Conservation (phyloP, 108 stramenopile species). For the Skeletonema grethae region DNA sequence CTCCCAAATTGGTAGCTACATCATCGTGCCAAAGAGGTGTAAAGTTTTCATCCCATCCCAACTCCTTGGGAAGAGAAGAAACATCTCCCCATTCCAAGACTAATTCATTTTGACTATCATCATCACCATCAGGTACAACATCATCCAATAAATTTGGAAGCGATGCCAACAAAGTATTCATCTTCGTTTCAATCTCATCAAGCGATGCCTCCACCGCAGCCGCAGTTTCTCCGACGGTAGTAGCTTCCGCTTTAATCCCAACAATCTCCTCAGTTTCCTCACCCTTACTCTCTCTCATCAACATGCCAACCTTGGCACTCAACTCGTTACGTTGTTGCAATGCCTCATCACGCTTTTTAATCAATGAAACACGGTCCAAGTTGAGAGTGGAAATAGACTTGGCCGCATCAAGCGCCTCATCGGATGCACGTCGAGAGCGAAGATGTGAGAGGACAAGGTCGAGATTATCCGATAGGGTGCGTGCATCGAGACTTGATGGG, state of each 20-base stretch:
- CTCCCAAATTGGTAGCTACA: slow-evolving; percentile 81
- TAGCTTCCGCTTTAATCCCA: slow-evolving; percentile 25
- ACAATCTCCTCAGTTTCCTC: slow-evolving; percentile 60
- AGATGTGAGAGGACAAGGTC: slow-evolving; percentile 78
- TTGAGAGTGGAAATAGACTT: slow-evolving; percentile 56
- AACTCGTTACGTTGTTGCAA: slow-evolving; percentile 77
- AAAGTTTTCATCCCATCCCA: slow-evolving; percentile 80
- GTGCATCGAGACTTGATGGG: slow-evolving; percentile 55
- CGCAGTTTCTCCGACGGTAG: slow-evolving; percentile 63
- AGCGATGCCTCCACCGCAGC: slow-evolving; percentile 55
- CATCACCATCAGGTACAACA: slow-evolving; percentile 83
- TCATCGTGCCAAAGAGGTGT: slow-evolving; percentile 96
- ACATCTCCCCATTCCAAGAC: slow-evolving; percentile 87
- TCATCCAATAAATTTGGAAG: slow-evolving; percentile 96
- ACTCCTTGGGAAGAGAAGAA: slow-evolving; percentile 56
- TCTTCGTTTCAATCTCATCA: slow-evolving; percentile 68
- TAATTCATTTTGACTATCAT: slow-evolving; percentile 81
- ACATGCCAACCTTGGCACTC: slow-evolving; percentile 67
- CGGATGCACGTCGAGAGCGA: slow-evolving; percentile 72
- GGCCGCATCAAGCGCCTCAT: slow-evolving; percentile 70
- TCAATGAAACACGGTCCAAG: slow-evolving; percentile 60
- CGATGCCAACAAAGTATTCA: slow-evolving; percentile 72
- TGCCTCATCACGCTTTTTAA: slow-evolving; percentile 73
- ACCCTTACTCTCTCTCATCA: slow-evolving; percentile 60
- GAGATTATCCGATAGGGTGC: slow-evolving; percentile 65